Evolutionary conservation across 1,284 basidiomycete genomes (phyloP).

Genomic region (Cryptococcus neoformans): DNA sequence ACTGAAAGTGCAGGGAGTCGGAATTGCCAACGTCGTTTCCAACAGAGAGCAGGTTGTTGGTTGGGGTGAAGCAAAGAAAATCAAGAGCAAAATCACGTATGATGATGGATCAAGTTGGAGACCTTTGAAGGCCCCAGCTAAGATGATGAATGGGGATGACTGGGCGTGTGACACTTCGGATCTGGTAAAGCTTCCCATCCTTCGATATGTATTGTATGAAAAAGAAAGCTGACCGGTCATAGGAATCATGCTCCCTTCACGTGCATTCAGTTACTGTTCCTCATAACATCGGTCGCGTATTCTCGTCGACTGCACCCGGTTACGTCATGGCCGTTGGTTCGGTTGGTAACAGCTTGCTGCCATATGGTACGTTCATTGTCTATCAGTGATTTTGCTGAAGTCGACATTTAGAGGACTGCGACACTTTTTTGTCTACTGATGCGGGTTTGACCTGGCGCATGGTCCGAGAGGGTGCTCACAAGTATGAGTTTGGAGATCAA

Average conservation of each 20-base stretch:
- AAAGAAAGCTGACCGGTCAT: background rate
- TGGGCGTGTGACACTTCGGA: conserved; percentile 64
- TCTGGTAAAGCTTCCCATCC: conserved; percentile 20
- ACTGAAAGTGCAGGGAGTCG: conserved; percentile 60
- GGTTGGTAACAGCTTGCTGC: conserved; percentile 65
- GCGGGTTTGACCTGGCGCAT: conserved; percentile 84
- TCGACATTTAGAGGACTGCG: conserved; percentile 61
- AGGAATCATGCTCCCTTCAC: conserved; percentile 72
- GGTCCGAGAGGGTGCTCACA: conserved; percentile 73
- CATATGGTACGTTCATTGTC: conserved; percentile 56
- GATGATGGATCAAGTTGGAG: conserved; percentile 88
- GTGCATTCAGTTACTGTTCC: conserved; percentile 86
- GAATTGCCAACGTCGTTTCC: conserved; percentile 78
- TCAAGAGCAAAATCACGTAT: conserved; percentile 79
- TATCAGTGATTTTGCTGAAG: background rate
- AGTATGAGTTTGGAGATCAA: conserved; percentile 94
- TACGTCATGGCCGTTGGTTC: conserved; percentile 93
- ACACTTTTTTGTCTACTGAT: conserved; percentile 90
- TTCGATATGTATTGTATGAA: background rate
- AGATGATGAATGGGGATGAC: conserved; percentile 60
- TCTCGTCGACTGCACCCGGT: conserved; percentile 91
- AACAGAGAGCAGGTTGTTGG: conserved; percentile 80
- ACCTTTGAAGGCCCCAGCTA: conserved; percentile 62
- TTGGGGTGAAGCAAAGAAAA: conserved; percentile 60
- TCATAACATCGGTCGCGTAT: conserved; percentile 90